Evolutionary conservation across 2,329 filamentous ascomycete genomes (phyloP), one percentile per base, ranked within the genome.

Genomic region (Lecanoromycetidae sp.): DNA sequence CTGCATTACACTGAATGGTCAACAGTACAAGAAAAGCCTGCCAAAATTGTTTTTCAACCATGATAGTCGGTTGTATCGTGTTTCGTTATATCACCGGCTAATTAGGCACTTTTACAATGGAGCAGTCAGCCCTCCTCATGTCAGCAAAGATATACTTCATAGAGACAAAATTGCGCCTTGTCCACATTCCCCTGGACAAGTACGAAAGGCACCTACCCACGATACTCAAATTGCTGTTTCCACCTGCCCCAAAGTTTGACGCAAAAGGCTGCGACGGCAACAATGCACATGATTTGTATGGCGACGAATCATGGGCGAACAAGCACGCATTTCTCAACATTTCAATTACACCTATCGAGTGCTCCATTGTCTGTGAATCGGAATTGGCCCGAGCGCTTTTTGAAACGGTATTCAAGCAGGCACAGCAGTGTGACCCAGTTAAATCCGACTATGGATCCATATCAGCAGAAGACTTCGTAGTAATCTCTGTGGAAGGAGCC

Each of bases 261-360:
- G 63, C 10, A 37, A 54, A 64, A 8, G 60, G 64, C 27, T 57
- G 59, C 10, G 46, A 45, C 40, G 20, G 44, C 44, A 35, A 46
- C 42, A 13, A 32, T 12, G 52, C 20, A 12, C 38, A 9, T 10
- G 38, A 12, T 5, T 6, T 41, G 6, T 6, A 43, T 23, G 23
- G 20, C 35, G 55, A 34, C 39, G 45, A 42, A 27, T 59, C 49
- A 54, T 71, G 67, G 72, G 66, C 66, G 13, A 69, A 62, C 53
- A 70, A 71, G 60, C 83, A 91, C 64, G 79, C 80, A 36, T 96
- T 98, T 64, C 75, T 95, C 62, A 96, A 96, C 63, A 80, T 98
- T 56, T 93, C 86, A 53, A 76, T 96, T 58, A 96, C 88, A 0
- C 86, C 87, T 0, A 77, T 94, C 46, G 91, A 95, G 65, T 94